Base-by-base conservation (phyloP, 768 basidiomycete genomes). In the Mycena albidolilacea region DNA sequence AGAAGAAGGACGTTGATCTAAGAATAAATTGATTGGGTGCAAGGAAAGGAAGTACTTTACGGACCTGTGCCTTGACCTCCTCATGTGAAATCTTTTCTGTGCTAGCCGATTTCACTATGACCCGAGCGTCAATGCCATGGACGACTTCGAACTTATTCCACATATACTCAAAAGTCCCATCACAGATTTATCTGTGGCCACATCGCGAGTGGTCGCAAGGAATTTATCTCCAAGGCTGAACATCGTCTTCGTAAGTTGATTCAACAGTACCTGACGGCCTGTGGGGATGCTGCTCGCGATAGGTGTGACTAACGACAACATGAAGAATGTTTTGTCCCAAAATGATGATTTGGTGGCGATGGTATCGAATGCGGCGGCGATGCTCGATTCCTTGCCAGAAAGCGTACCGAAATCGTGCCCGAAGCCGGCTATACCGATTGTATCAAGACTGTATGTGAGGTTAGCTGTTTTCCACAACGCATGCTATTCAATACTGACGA, bases 371-470 rank as follows among this genome's bases (percentile, higher is more conserved):
- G 38, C 46, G 2, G 35, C 10, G 21, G 21, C 70, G 35, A 71
- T 44, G 2, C 5, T 17, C 1, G 70, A 71, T 6, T 39, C 38
- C 7, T 65, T 14, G n/a, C 70, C 70, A 15, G 63, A 57, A 15
- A 71, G 48, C 1, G 57, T 59, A 3, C 48, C 57, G 38, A 71
- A 71, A 11, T 71, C 70, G 48, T 71, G 64, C 3, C 63, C 59
- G 48, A 71, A 71, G 38, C 70, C 70, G 21, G 70, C 70, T 2
- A 71, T 38, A 35, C 70, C 70, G 38, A 71, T 71, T 30, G 70
- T 71, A 19, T 65, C 64, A 0, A 71, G 61, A 50, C 70, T 71
- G 30, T 2, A 12, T 17, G 30, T 38, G 19, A 38, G 19, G 58
- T 50, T 6, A 39, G 46, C 54, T 19, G 35, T 44, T 48, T 6